Evolutionary conservation across 768 basidiomycete species (phyloP), one percentile per base, ranked within the genome.

Genomic region (Hericium erinaceus): DNA sequence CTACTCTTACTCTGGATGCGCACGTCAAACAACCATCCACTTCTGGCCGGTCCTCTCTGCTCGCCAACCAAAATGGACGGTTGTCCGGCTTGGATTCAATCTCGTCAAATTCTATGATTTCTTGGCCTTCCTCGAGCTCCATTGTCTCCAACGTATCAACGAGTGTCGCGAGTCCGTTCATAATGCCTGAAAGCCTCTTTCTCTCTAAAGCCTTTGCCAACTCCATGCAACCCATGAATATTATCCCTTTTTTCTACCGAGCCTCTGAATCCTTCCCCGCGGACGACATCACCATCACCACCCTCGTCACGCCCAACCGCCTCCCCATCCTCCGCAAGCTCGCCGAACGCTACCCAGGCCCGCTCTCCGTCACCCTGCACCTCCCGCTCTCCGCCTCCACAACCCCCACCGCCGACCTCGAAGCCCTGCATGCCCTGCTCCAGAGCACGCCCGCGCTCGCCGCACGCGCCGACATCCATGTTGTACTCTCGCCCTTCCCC

Each of bases 281-380:
- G 33, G 78, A 85, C 39, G 90, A 92, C 60, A 82, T 94, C 54
- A 93, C 92, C 2, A 82, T 94, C 56, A 89, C 92, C 0, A 94
- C 92, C 0, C 77, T 92, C 37, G 84, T 93, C 39, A 93, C 92
- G 2, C 82, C 80, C 65, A 86, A 88, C 63, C 78, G 92, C 16
- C 86, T 91, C 68, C 74, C 81, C 48, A 86, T 86, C 33, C 82
- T 93, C 63, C 75, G 77, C 18, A 78, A 82, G 51, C 74, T 93
- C n/a, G 85, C 84, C 6, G 79, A 84, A 66, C 80, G 77, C n/a
- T 92, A 93, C 68, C 76, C 80, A 75, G 91, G 90, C 87, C 92
- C 92, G 0, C 83, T 94, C 59, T 93, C 92, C 15, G 92, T 86
- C 2, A 83, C 91, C 0, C 78, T 93, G 16, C 90, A 94, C 63